Percentiles rank a stretch among this genome's conserved stretches.
These are phyloP conservation scores for Entomortierella beljakovae DNA, from an alignment of 192 early-diverging fungal species.

Conservation along the genomic window DNA sequence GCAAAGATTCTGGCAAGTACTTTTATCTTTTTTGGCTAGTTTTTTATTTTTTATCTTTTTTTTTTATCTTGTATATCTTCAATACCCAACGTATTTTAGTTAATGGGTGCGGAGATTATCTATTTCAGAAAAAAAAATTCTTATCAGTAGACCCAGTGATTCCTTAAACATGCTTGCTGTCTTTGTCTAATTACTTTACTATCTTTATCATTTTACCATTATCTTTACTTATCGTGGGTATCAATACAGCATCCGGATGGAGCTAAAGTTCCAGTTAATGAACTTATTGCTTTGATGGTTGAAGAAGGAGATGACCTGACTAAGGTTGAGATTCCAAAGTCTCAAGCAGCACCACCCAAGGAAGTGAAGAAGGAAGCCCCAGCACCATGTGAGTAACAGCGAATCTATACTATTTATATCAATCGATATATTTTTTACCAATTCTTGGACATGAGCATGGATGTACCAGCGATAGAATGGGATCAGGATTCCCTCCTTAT, in stretches of 20 bases:
- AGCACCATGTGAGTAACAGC: constrained; percentile 12
- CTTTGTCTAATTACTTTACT: background rate
- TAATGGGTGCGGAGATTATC: too few relatives aligned
- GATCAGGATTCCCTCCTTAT: background rate
- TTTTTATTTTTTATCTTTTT: background rate
- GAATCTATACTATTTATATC: too few relatives aligned
- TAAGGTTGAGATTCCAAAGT: constrained; percentile 77
- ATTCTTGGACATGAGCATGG: background rate
- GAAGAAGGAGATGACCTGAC: constrained; percentile 90
- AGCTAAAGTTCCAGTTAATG: constrained; percentile 82
- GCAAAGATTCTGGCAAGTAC: constrained; percentile 87
- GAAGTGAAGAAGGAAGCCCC: constrained; percentile 49
- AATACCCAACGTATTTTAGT: too few relatives aligned
- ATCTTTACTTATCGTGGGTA: background rate
- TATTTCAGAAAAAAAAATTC: too few relatives aligned
- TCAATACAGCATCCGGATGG: constrained; percentile 60
- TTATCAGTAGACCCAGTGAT: too few relatives aligned
- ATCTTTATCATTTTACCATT: background rate
- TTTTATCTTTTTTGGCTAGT: background rate
- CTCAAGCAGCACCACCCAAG: constrained; percentile 43
- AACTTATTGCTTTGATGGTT: constrained; percentile 84
- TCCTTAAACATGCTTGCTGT: background rate
- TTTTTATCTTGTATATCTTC: background rate
- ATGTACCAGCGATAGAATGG: background rate
- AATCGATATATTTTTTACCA: too few relatives aligned